Base-by-base conservation (phyloP, 2,329 filamentous ascomycete species). In the Cladophialophora yegresii region DNA sequence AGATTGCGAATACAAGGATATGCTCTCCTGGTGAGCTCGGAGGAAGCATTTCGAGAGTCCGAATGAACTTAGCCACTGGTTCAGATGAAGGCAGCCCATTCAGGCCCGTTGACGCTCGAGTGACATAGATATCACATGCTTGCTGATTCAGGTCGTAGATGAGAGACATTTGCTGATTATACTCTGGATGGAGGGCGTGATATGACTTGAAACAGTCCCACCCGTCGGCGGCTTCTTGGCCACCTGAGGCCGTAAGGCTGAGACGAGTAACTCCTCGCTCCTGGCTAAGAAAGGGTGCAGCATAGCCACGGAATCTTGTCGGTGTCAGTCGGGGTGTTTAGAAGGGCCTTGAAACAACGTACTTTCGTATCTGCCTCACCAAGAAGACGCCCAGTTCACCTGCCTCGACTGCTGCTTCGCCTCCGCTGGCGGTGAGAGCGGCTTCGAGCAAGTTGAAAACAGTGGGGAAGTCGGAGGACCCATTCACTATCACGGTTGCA, bases 161-260 rank as follows among this genome's bases (percentile, higher is more conserved):
- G 47, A 50, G 47, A 28, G 47, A 50, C 20, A 50, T 22, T 28
- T 50, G 22, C 13, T 16, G 47, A 26, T 12, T 16, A 50, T 50
- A 28, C 23, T 50, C 20, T 28, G 47, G 47, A 50, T 50, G 23
- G 23, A 50, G 20, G 47, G n/a, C 22, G 20, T 50, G 26, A 26
- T 50, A 50, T 26, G 47, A 50, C 16, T 50, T 50, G 22, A 50
- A 50, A 28, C 47, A 50, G 22, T 50, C 47, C 47, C 47, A 50
- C 3, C 47, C 47, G 9, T 50, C 47, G 26, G 47, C 4, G 10
- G 47, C 47, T 26, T 22, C 47, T 16, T 12, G 47, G 20, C 23
- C 23, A 28, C 20, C 20, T 50, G 47, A 50, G 26, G 47, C 47
- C 20, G 47, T 50, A 2, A 50, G 47, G 13, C 47, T 22, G 20